A percentile compares a stretch with the other conserved stretches of the same genome.
phyloP scores from a whole-genome alignment of 2,329 filamentous ascomycete genomes.

The Hirsutella rhossiliensis region DNA sequence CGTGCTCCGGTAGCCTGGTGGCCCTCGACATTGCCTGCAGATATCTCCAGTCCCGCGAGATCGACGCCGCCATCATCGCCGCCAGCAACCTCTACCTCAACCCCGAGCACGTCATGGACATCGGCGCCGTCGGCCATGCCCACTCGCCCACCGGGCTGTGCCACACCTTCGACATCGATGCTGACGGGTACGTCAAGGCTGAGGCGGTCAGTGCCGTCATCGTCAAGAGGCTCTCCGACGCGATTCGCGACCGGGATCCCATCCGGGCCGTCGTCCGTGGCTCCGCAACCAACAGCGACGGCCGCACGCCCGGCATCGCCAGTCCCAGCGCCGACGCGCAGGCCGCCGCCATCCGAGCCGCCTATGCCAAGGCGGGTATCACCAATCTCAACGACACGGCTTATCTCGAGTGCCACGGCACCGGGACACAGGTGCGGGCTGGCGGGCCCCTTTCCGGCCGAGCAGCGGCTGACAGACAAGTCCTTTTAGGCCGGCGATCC shows the following conservation, averaged over 20 bases:
- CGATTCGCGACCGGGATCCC: constrained; percentile 32
- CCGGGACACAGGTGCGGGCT: too few species aligned
- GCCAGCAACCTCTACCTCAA: constrained; percentile 17
- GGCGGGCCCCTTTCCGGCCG: too few species aligned
- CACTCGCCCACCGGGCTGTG: constrained; percentile 19
- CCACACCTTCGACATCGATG: constrained; percentile 27
- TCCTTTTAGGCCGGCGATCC: constrained; percentile 22
- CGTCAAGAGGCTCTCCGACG: constrained; percentile 33
- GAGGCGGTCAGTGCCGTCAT: constrained; percentile 33
- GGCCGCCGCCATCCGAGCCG: constrained; percentile 15
- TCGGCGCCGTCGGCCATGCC: neutral
- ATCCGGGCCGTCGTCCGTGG: constrained; percentile 25
- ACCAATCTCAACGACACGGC: constrained; percentile 12
- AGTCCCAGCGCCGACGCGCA: constrained; percentile 23
- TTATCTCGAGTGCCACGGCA: constrained; percentile 27
- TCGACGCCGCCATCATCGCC: constrained; percentile 14
- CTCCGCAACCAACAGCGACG: constrained; percentile 27
- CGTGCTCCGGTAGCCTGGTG: neutral
- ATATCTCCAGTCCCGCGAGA: neutral
- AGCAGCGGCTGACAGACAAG: too few species aligned
- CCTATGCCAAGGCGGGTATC: constrained; percentile 16
- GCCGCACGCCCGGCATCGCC: constrained; percentile 26
- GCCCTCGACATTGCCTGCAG: neutral
- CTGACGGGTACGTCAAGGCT: constrained; percentile 37
- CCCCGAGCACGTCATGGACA: constrained; percentile 18